Evolutionary conservation across 495 filamentous ascomycete species (phyloP).

Genomic region (Bombardia bombarda): DNA sequence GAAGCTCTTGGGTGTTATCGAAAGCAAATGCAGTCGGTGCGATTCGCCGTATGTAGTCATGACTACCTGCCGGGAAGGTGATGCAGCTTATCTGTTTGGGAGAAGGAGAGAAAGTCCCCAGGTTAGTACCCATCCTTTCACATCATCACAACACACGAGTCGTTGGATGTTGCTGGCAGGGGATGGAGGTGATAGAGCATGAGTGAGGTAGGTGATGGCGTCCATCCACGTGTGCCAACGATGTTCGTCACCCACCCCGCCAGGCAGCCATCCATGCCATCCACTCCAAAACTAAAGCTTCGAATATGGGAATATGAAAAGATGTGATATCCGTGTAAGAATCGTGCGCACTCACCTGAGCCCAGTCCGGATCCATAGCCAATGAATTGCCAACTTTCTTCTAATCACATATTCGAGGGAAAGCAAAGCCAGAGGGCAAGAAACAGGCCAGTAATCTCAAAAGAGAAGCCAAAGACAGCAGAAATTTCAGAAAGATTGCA

Average conservation of each 20-base stretch:
- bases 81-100: constrained; percentile 58
- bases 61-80: constrained; percentile 52
- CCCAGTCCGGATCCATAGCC: constrained; percentile 54
- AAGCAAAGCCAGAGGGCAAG: too few species aligned
- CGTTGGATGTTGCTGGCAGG: background rate
- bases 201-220: background rate
- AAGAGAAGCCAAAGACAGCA: background rate
- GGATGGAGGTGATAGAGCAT: background rate
- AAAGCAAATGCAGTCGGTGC: constrained; percentile 71
- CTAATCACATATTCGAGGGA: constrained; percentile 18
- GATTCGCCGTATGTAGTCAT: constrained; percentile 56
- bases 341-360: constrained; percentile 41
- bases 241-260: too few species aligned
- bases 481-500: too few species aligned
- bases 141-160: background rate
- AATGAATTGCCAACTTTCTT: background rate
- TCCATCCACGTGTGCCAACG: background rate
- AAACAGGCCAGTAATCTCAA: too few species aligned
- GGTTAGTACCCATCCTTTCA: too few species aligned
- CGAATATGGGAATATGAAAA: too few species aligned
- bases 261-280: background rate
- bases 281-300: too few species aligned
- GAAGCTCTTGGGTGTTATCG: constrained; percentile 75
- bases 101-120: too few species aligned
- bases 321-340: background rate